Conservation (phyloP, 1,284 basidiomycete species). For the Cronartium ribicola region DNA sequence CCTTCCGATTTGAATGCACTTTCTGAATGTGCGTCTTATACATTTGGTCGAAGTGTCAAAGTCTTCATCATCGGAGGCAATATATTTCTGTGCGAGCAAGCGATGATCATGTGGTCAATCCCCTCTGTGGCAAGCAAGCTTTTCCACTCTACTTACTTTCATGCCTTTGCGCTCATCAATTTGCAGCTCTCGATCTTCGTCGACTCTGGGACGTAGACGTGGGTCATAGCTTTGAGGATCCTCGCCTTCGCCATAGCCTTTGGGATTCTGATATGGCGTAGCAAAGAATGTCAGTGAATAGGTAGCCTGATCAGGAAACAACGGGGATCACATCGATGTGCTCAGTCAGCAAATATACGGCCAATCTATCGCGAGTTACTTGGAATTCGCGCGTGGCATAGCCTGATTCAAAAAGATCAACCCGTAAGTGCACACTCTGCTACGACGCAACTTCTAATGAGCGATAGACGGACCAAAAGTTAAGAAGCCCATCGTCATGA, state of each 20-base stretch:
- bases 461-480: constrained; percentile 29
- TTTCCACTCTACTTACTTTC: constrained; percentile 67
- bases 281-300: constrained; percentile 44
- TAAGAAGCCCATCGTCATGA: constrained; percentile 49
- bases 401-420: neutral
- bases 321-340: constrained; percentile 65
- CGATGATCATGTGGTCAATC: neutral
- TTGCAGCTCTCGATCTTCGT: constrained; percentile 69
- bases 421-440: no score
- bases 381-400: constrained; percentile 66
- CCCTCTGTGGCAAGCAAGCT: constrained; percentile 14
- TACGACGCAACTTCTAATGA: no score
- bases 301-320: constrained; percentile 50
- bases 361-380: constrained; percentile 79
- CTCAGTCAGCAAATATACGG: constrained; percentile 78
- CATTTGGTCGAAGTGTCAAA: constrained; percentile 88
- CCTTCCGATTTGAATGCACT: constrained; percentile 61
- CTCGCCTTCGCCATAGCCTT: constrained; percentile 63
- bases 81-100: constrained; percentile 63
- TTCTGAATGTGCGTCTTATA: constrained; percentile 70
- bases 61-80: constrained; percentile 66
- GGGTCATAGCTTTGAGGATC: constrained; percentile 69
- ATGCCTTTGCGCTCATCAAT: constrained; percentile 81
- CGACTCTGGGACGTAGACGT: constrained; percentile 70
- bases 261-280: constrained; percentile 50